Conservation (phyloP, 2,329 filamentous ascomycete species). For the Exophiala aquamarina region DNA sequence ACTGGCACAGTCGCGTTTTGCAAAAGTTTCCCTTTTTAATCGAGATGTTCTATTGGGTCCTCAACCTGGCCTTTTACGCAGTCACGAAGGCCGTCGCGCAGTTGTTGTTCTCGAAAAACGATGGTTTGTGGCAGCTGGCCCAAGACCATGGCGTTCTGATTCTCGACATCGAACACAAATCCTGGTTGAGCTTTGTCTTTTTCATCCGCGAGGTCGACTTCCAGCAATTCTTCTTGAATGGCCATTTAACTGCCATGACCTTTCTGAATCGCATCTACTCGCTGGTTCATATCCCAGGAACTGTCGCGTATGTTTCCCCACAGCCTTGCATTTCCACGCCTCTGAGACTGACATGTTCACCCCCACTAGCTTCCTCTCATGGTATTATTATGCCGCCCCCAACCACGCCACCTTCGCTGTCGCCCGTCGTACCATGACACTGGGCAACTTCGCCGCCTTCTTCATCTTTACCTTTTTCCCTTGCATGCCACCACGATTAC, state of each 20-base stretch:
- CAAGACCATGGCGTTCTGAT: conserved; percentile 39
- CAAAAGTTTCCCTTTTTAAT: conserved; percentile 69
- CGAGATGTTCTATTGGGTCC: conserved; percentile 73
- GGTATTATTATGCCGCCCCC: conserved; percentile 43
- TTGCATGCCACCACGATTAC: conserved; percentile 63
- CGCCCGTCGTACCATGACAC: conserved; percentile 60
- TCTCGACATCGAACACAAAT: conserved; percentile 24
- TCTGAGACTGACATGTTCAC: conserved; percentile 18
- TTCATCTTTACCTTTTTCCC: conserved; percentile 63
- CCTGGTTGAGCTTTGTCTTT: conserved; percentile 40
- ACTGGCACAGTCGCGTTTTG: conserved; percentile 62
- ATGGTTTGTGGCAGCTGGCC: conserved; percentile 48
- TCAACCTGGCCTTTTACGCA: conserved; percentile 65
- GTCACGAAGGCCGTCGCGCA: conserved; percentile 56
- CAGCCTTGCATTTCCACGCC: not conserved
- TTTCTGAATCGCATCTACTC: conserved; percentile 52
- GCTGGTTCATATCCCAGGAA: conserved; percentile 53
- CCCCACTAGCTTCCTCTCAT: conserved; percentile 39
- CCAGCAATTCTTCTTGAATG: conserved; percentile 45
- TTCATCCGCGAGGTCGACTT: conserved; percentile 44
- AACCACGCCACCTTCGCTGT: conserved; percentile 55
- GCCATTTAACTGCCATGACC: conserved; percentile 43
- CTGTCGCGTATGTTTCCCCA: conserved; percentile 43
- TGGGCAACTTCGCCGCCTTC: conserved; percentile 63
- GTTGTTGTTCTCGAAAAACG: conserved; percentile 50